Base-by-base conservation (phyloP, 2,329 filamentous ascomycete species). In the Microsporum audouinii region DNA sequence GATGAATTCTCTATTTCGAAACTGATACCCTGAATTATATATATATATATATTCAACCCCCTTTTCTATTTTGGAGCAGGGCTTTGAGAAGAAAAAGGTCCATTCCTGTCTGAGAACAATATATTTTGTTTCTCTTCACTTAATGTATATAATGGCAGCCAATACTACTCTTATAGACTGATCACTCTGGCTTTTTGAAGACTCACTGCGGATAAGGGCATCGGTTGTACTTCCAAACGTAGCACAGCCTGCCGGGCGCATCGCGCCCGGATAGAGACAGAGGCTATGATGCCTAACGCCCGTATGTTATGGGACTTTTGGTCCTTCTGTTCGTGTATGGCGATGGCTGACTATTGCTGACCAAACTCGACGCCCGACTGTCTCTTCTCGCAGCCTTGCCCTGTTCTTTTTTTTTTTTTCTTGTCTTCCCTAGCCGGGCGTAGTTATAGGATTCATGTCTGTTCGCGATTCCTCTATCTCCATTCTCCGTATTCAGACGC, bases 81-180 rank as follows among this genome's bases (percentile, higher is more conserved):
- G 5, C 23, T 27, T 27, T 34, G 43, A 23, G 10, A 7, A 17
- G 7, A 47, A 17, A 27, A 10, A 47, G n/a, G 27, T 5, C 49
- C n/a, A n/a, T 53, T 51, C 6, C n/a, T 17, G 23, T 43, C 10
- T 23, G 23, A 17, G 23, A 51, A 7, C 45, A 31, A 5, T 51
- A 23, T 12, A 51, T 23, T 51, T 5, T 5, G 39, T 43, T 43
- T n/a, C n/a, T 51, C 45, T 12, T 53, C 47, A 31, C 10, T n/a
- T 53, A 53, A 53, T 53, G 49, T 53, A 53, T 53, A 53, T 53
- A 53, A 14, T 53, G 49, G 29, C 49, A 53, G 31, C 10, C 27
- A 53, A 53, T 53, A 33, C n/a, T 33, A 53, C 27, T 53, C 29
- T 53, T 33, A 53, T 53, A 53, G 49, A 53, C 49, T 31, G 49